Evolutionary conservation across 2,329 filamentous ascomycete genomes (phyloP), one percentile per base, ranked within the genome.

Genomic region (Fusarium succisae): DNA sequence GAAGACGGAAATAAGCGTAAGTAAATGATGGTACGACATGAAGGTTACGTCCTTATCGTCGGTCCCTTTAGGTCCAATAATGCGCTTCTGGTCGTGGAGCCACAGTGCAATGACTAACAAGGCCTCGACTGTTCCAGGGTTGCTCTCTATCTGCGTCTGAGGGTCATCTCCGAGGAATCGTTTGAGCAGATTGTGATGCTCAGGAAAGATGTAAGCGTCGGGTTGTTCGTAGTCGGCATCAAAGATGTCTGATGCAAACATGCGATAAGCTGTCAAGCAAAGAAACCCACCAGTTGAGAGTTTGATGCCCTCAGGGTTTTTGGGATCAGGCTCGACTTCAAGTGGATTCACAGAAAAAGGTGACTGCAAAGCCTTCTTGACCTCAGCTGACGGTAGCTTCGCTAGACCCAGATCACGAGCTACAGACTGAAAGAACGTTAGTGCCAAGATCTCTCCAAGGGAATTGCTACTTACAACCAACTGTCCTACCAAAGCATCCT

Each of bases 401-500:
- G 84, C 83, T 18, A 92, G 78, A 17, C 88, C 89, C 5, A 93
- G 81, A 78, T 92, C 91, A 59, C 89, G 86, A 22, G 91, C 88
- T 60, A 94, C 84, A 24, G 91, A 90, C 84, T 91, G n/a, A 12
- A 57, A 38, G 18, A 13, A 76, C 32, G 38, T 80, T 64, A 80
- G 72, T 15, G 55, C 54, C 17, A 32, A 6, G 15, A 64, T 7
- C 28, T 15, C 18, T 39, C 37, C 17, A 17, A 20, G 24, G 18
- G 28, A 38, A 24, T 24, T 30, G 14, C 13, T 45, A 85, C 88
- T 81, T 83, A 92, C 90, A 71, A 91, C 91, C 30, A 95, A 83
- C 78, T 95, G 91, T 1, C 93, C 93, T n/a, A 94, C 87, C 53
- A 93, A 87, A 12, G 89, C 88, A 70, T 93, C 90, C 66, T 89